Percentiles rank a stretch among this genome's conserved stretches.
phyloP scores from a whole-genome alignment of 2,329 filamentous ascomycete species.

The Epichloe sibirici region DNA sequence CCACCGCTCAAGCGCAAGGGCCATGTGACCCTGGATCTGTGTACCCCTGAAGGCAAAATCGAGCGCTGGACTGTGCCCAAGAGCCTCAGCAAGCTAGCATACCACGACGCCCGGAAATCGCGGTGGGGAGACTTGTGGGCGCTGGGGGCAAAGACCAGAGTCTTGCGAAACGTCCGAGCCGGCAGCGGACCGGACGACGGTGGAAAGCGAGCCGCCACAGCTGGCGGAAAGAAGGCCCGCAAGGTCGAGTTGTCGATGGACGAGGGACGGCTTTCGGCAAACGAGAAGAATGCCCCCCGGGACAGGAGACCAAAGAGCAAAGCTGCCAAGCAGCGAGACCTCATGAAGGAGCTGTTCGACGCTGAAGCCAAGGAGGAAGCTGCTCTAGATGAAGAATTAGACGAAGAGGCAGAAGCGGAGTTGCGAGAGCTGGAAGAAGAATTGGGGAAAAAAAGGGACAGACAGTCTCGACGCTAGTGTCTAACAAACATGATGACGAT shows the following conservation, averaged over 20 bases:
- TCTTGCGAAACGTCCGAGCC: slow-evolving; percentile 46
- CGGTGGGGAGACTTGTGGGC: slow-evolving; percentile 94
- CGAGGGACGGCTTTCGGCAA: slow-evolving; percentile 24
- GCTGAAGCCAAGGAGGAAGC: slow-evolving; percentile 21
- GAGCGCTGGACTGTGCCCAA: slow-evolving; percentile 91
- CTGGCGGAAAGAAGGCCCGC: slow-evolving; percentile 22
- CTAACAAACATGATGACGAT: background rate
- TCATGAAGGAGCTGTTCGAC: slow-evolving; percentile 28
- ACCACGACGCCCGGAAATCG: slow-evolving; percentile 83
- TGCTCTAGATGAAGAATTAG: slow-evolving; percentile 19
- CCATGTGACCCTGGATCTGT: slow-evolving; percentile 82
- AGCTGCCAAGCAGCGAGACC: slow-evolving; percentile 23
- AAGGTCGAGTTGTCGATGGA: slow-evolving; percentile 25
- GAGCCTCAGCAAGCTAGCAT: slow-evolving; percentile 69
- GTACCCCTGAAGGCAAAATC: slow-evolving; percentile 71
- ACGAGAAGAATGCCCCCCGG: slow-evolving; percentile 23
- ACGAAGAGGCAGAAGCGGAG: slow-evolving; percentile 19
- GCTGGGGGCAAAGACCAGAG: slow-evolving; percentile 78
- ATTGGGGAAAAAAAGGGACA: background rate
- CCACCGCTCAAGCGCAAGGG: slow-evolving; percentile 77
- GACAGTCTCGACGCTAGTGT: background rate
- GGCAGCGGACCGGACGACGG: slow-evolving; percentile 39
- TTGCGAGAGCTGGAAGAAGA: slow-evolving; percentile 4
- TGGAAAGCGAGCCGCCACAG: slow-evolving; percentile 29
- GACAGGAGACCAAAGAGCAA: slow-evolving; percentile 30